Conservation (phyloP, 1,284 basidiomycete species). For the Meira nashicola region DNA sequence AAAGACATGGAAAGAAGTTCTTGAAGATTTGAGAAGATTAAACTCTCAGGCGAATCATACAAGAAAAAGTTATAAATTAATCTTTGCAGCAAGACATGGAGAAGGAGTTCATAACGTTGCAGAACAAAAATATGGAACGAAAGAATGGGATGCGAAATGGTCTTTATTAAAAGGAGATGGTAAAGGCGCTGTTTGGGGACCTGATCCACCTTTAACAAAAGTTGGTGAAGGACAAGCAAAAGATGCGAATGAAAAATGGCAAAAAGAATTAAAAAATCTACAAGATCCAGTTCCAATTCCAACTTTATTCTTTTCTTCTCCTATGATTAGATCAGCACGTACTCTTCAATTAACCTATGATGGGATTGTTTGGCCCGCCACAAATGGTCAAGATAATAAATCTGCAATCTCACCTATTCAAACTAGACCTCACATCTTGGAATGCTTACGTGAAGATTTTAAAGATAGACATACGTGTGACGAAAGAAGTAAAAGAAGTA, state of each 20-base stretch:
- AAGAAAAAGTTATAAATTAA: constrained; percentile 11
- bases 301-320: constrained; percentile 13
- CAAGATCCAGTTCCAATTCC: constrained; percentile 14
- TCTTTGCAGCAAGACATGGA: constrained; percentile 17
- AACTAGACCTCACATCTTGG: constrained; percentile 4
- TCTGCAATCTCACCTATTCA: neutral
- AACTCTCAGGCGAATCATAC: constrained; percentile 4
- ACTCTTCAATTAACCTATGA: constrained; percentile 12
- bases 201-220: constrained; percentile 12
- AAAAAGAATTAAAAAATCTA: neutral
- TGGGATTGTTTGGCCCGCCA: constrained; percentile 2
- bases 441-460: constrained; percentile 15
- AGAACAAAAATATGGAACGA: constrained; percentile 16
- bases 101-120: constrained; percentile 18
- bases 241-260: constrained; percentile 6
- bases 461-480: constrained; percentile 17
- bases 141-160: constrained; percentile 18
- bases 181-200: constrained; percentile 13
- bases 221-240: constrained; percentile 12
- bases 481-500: constrained; percentile 7
- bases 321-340: constrained; percentile 10
- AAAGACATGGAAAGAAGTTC: constrained; percentile 1
- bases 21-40: neutral
- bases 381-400: neutral
- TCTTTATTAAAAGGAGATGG: constrained; percentile 16